These are phyloP conservation scores for Penicillium sp. DNA, from an alignment of 2,329 filamentous ascomycete species.

Conservation along the genomic window DNA sequence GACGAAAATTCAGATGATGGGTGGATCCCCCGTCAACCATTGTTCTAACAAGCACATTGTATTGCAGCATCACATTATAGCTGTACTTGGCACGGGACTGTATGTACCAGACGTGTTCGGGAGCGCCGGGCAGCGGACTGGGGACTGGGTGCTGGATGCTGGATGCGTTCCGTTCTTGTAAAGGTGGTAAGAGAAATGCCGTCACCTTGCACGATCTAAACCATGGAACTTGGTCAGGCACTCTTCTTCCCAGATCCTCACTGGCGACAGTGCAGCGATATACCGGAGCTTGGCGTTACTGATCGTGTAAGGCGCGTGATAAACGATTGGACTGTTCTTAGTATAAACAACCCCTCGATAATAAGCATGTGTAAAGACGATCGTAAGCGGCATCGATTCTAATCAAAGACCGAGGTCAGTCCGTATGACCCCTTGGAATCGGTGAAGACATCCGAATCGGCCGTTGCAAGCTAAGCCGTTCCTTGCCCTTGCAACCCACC, in stretches of 20 bases:
- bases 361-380: background rate
- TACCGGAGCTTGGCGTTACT: background rate
- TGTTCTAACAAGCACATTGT: background rate
- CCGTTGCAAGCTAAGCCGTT: background rate
- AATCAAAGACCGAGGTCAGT: background rate
- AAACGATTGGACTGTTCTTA: background rate
- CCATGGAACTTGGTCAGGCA: background rate
- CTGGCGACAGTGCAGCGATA: background rate
- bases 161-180: background rate
- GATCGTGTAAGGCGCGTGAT: background rate
- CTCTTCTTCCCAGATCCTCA: background rate
- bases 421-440: background rate
- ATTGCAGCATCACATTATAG: background rate
- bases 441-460: background rate
- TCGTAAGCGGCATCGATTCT: background rate
- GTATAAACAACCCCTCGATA: background rate
- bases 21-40: background rate
- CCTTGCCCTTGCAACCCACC: constrained; percentile 1
- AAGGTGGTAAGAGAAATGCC: background rate
- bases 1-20: background rate
- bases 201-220: background rate
- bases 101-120: background rate
- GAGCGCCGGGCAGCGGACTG: background rate
- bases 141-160: background rate
- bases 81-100: background rate